These are phyloP conservation scores for Kuraishia floccosa DNA, from an alignment of 805 yeast genomes.

Conservation along the genomic window DNA sequence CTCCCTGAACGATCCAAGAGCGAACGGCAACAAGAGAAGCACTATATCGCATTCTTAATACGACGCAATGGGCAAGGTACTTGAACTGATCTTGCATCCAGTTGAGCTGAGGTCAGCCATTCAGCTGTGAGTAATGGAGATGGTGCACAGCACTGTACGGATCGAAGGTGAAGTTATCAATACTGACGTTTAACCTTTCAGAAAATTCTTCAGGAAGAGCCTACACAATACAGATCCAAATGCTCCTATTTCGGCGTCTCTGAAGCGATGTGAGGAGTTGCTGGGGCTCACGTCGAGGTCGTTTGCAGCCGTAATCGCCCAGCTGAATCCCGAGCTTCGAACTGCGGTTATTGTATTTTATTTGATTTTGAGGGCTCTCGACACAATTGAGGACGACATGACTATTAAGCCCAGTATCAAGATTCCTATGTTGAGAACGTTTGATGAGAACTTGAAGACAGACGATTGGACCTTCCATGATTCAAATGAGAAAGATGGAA, in stretches of 20 bases:
- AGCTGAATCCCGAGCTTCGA: slow-evolving; percentile 82
- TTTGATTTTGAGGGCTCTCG: slow-evolving; percentile 78
- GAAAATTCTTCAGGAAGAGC: slow-evolving; percentile 38
- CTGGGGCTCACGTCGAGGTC: slow-evolving; percentile 73
- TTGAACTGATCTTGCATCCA: slow-evolving; percentile 58
- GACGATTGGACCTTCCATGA: slow-evolving; percentile 79
- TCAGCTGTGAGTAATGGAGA: slow-evolving; percentile 32
- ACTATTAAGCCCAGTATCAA: slow-evolving; percentile 61
- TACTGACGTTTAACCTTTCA: background rate
- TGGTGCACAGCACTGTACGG: background rate
- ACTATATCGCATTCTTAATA: background rate
- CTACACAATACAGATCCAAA: slow-evolving; percentile 36
- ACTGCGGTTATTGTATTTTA: slow-evolving; percentile 78
- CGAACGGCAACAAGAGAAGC: background rate
- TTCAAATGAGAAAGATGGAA: slow-evolving; percentile 68
- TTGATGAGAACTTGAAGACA: slow-evolving; percentile 49
- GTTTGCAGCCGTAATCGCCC: slow-evolving; percentile 87
- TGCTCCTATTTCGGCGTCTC: slow-evolving; percentile 26
- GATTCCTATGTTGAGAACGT: slow-evolving; percentile 60
- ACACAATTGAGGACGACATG: slow-evolving; percentile 96
- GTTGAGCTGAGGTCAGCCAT: slow-evolving; percentile 57
- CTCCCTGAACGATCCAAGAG: slow-evolving; percentile 1
- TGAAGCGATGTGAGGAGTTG: slow-evolving; percentile 51
- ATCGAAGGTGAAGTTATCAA: background rate
- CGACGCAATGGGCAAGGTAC: slow-evolving; percentile 46